Evolutionary conservation across 192 early-diverging fungal genomes (phyloP), one percentile per base, ranked within the genome.

Genomic region (Rhizophagus clarus): DNA sequence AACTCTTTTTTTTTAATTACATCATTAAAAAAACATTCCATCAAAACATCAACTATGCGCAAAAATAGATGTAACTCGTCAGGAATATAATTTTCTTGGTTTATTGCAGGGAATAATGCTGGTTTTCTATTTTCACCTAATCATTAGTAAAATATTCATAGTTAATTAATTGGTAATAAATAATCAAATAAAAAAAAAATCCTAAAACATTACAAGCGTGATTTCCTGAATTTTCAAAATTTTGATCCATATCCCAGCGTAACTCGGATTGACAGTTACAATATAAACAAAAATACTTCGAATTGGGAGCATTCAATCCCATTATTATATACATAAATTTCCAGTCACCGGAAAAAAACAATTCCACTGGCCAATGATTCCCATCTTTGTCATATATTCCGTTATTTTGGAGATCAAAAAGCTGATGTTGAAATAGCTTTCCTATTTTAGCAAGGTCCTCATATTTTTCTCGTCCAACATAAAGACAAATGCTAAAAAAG

Each of bases 21-120:
- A 12, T 68, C 15, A 32, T 68, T 68, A 66, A 68, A 68, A 20
- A 68, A 68, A 40, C 17, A 68, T 68, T 68, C 66, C 12, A 68
- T 68, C 31, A 68, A 68, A 40, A 68, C 3, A 68, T 68, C 32
- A 20, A 34, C 11, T 20, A 68, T 68, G 5, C 2, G 17, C 22
- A 66, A 68, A 34, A 68, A 20, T 31, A 68, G 15, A 34, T 68
- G 14, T 1, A 68, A 68, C 37, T 68, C 2, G 5, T 32, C 12
- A 4, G 4, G 9, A 68, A 68, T 68, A 67, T 68, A 68, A 34
- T 68, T 68, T 32, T 68, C 14, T 5, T 68, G 29, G 37, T 37
- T 4, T 5, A 68, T 68, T 32, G 14, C 32, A 5, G 14, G 32
- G 37, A 68, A 68, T 32, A 68, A 20, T 6, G 29, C 17, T 8